Evolutionary conservation across 768 basidiomycete species (phyloP), one percentile per base, ranked within the genome.

Genomic region (Phylloporus arenicola): DNA sequence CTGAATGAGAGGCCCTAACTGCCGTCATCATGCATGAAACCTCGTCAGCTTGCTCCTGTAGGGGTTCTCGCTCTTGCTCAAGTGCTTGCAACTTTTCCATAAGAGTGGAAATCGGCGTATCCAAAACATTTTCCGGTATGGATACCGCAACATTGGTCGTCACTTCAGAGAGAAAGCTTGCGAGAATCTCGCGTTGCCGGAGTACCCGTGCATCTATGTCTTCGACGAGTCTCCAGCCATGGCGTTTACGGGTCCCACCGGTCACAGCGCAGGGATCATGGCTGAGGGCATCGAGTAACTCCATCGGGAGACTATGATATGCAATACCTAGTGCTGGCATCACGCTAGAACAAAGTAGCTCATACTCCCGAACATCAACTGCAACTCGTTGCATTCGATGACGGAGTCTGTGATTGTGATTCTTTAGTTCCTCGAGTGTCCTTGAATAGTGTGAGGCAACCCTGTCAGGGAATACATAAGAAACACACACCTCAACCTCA

Each of bases 231-330:
- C 76, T 73, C 83, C 84, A 90, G 10, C 86, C 80, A 45, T 69
- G 72, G 25, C 76, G 72, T 38, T 77, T 73, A 42, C 82, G 77
- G 0, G 87, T 86, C 6, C 76, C 68, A 16, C 84, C 77, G 3
- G 81, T 85, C 17, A 88, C 81, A n/a, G 83, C 81, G 3, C 85
- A 80, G 43, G 88, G 88, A 62, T 91, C 88, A 52, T 86, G 86
- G 33, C 76, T 79, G 58, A 88, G 81, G 3, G 86, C 83, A 43
- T 89, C 87, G 33, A 88, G 65, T 7, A 90, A 72, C 19, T 88
- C 84, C 55, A 72, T 71, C 7, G 88, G 82, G 35, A 90, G 70
- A 34, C 70, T 68, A 14, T 61, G 68, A 55, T 80, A 72, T 8
- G 72, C 64, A 25, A 78, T 64, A 14, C 75, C 80, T 20, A 83